Percentiles rank a stretch among this genome's conserved stretches.
Conservation (phyloP, 1,139 yeast species). For the Geotrichum macrosporum region DNA sequence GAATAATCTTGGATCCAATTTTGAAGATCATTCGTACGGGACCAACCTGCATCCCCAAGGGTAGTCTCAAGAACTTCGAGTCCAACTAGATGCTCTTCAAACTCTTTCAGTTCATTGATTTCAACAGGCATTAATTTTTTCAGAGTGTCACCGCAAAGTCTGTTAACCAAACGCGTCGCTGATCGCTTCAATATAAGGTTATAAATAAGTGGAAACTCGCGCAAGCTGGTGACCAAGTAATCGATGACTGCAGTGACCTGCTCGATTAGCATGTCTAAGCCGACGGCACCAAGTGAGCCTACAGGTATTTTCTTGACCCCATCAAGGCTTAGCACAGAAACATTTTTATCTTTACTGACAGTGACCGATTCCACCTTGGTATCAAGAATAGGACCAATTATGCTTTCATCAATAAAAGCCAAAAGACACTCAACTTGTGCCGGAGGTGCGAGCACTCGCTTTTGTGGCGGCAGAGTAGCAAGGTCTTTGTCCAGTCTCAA, state of each 20-base stretch:
- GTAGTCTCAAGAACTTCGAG: constrained; percentile 20
- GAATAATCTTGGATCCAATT: constrained; percentile 28
- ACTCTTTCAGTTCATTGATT: constrained; percentile 23
- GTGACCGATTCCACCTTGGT: constrained; percentile 21
- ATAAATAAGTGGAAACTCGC: constrained; percentile 22
- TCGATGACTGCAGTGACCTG: constrained; percentile 24
- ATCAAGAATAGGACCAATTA: constrained; percentile 27
- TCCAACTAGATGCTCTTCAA: constrained; percentile 27
- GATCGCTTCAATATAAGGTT: constrained; percentile 27
- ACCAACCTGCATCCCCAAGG: constrained; percentile 18
- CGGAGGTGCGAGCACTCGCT: constrained; percentile 16
- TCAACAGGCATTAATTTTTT: constrained; percentile 29
- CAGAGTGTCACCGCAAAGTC: constrained; percentile 25
- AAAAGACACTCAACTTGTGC: constrained; percentile 27
- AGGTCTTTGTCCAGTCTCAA: constrained; percentile 25
- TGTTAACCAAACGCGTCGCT: constrained; percentile 25
- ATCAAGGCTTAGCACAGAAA: constrained; percentile 1
- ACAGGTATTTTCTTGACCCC: neutral
- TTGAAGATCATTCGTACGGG: constrained; percentile 27
- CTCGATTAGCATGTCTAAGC: constrained; percentile 20
- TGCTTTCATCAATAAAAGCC: constrained; percentile 24
- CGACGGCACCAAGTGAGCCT: constrained; percentile 4
- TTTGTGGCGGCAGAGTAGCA: constrained; percentile 15
- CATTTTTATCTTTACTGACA: constrained; percentile 11
- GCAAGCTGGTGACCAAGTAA: constrained; percentile 25